These are phyloP conservation scores for Cercospora citrullina DNA, from an alignment of 2,329 filamentous ascomycete species.

Conservation along the genomic window DNA sequence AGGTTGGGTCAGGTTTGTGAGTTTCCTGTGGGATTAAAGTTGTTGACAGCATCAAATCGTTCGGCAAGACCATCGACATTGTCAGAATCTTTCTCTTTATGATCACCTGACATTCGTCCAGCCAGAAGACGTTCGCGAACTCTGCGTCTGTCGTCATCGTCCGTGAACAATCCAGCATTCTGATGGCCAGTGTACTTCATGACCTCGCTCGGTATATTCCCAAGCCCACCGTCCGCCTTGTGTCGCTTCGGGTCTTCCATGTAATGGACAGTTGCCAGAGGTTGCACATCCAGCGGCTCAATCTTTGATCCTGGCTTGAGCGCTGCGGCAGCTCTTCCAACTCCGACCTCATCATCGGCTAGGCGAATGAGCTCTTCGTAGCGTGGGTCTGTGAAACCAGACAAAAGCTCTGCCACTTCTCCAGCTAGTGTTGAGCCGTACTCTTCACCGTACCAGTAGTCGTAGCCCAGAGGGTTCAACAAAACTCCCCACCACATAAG, in stretches of 20 bases:
- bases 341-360: constrained; percentile 6
- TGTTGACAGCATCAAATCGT: constrained; percentile 7
- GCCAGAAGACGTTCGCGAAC: constrained; percentile 7
- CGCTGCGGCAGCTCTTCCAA: background rate
- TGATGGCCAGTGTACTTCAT: constrained; percentile 17
- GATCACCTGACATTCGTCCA: background rate
- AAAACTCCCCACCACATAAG: constrained; percentile 23
- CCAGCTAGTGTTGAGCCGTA: constrained; percentile 16
- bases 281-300: background rate
- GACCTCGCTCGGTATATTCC: constrained; percentile 14
- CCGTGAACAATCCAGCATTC: constrained; percentile 6
- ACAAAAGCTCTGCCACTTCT: constrained; percentile 9
- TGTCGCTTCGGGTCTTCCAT: constrained; percentile 7
- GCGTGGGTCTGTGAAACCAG: background rate
- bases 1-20: constrained; percentile 25
- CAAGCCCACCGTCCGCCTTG: background rate
- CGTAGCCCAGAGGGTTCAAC: constrained; percentile 15
- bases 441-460: constrained; percentile 21
- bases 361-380: constrained; percentile 3
- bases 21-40: constrained; percentile 30
- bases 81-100: background rate
- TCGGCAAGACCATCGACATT: background rate
- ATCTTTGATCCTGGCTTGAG: constrained; percentile 2
- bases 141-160: constrained; percentile 3
- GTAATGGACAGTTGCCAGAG: background rate